A percentile compares a stretch with the other conserved stretches of the same genome.
Conservation (phyloP, 1,284 basidiomycete genomes). For the Heimioporus punctisporus region DNA sequence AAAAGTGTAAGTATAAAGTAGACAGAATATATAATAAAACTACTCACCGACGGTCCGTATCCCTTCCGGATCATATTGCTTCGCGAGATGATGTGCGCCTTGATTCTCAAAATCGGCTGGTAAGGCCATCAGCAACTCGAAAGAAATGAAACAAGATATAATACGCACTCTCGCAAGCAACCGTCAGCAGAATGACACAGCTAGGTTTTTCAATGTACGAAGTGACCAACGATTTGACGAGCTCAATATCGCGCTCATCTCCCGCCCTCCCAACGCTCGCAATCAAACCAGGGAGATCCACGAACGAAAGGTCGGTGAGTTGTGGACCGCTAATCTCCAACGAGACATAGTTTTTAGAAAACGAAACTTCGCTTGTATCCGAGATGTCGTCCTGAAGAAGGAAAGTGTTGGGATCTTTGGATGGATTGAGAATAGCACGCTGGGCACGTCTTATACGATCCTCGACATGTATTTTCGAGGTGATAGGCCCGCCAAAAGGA, state of each 20-base stretch:
- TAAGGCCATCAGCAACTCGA: slow-evolving; percentile 5
- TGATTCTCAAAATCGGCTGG: slow-evolving; percentile 81
- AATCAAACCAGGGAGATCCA: slow-evolving; percentile 59
- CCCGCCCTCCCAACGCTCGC: slow-evolving; percentile 55
- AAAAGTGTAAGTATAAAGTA: not conserved
- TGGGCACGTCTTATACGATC: slow-evolving; percentile 72
- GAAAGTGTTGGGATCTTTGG: slow-evolving; percentile 35
- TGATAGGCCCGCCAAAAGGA: slow-evolving; percentile 56
- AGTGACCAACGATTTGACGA: slow-evolving; percentile 62
- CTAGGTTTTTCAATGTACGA: slow-evolving; percentile 64
- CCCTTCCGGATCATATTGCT: slow-evolving; percentile 56
- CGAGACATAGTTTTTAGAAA: slow-evolving; percentile 66
- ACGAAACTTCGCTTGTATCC: slow-evolving; percentile 42
- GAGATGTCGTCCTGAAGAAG: slow-evolving; percentile 39
- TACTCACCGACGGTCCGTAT: slow-evolving; percentile 68
- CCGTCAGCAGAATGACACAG: slow-evolving; percentile 70
- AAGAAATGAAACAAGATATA: too few species aligned
- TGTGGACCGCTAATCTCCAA: slow-evolving; percentile 68
- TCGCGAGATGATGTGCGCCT: slow-evolving; percentile 61
- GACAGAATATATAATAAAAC: not conserved
- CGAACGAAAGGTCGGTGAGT: slow-evolving; percentile 72
- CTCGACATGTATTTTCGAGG: slow-evolving; percentile 56
- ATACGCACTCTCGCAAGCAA: slow-evolving; percentile 68
- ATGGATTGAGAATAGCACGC: slow-evolving; percentile 70
- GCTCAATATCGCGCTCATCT: slow-evolving; percentile 54